Evolutionary conservation across 495 filamentous ascomycete species (phyloP).

Genomic region (Polyplosphaeria fusca): DNA sequence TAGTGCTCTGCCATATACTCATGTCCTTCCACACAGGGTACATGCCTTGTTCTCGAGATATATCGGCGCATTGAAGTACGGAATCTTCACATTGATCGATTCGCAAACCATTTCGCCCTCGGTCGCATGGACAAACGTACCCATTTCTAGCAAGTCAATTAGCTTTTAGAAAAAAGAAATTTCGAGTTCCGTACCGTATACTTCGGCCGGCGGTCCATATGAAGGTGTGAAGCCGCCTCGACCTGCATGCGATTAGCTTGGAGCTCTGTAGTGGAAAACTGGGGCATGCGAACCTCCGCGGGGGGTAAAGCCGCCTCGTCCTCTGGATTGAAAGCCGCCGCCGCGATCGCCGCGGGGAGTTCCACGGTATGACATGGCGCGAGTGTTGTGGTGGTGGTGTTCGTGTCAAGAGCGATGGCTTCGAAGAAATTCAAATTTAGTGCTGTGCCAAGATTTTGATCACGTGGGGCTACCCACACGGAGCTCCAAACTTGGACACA

Average conservation of each 20-base stretch:
- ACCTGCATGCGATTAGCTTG: conserved; percentile 47
- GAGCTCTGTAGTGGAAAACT: no score
- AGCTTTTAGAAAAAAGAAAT: conserved; percentile 18
- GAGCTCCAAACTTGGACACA: conserved; percentile 9
- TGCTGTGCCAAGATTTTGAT: neutral
- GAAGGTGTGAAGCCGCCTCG: conserved; percentile 37
- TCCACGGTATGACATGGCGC: conserved; percentile 40
- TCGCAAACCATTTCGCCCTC: conserved; percentile 97
- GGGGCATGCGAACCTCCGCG: conserved; percentile 35
- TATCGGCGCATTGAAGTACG: conserved; percentile 98
- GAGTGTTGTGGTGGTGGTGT: neutral
- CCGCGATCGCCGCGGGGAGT: conserved; percentile 40
- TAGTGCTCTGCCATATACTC: neutral
- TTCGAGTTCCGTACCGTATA: conserved; percentile 60
- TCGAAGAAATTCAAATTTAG: neutral
- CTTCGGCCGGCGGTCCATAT: conserved; percentile 64
- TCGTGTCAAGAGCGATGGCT: neutral
- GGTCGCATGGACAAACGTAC: conserved; percentile 84
- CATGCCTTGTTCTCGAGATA: conserved; percentile 95
- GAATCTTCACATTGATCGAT: conserved; percentile 89
- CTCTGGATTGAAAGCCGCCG: conserved; percentile 30
- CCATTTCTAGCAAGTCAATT: conserved; percentile 87
- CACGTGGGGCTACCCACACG: neutral
- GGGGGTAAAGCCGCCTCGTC: conserved; percentile 37
- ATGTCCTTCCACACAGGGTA: neutral